phyloP scores from a whole-genome alignment of 352 stramenopile genomes.

The Phytophthora idaei region DNA sequence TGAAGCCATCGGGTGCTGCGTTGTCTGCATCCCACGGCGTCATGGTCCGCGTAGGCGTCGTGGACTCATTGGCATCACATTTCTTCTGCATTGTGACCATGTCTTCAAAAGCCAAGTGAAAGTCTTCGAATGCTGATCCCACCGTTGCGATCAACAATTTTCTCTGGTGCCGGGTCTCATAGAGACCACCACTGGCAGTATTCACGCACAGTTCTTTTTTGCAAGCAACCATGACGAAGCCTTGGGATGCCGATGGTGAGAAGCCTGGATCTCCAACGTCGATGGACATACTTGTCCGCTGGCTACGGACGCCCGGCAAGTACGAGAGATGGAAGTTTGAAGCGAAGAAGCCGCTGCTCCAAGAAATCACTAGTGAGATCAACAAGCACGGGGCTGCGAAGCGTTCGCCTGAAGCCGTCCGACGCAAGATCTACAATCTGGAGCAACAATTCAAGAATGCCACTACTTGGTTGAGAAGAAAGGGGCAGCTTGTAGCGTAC shows the following conservation, averaged over 20 bases:
- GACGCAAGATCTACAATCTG: constrained; percentile 4
- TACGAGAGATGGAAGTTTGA: constrained; percentile 13
- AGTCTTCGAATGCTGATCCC: background rate
- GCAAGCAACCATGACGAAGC: background rate
- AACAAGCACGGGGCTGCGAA: constrained; percentile 2
- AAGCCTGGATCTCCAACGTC: constrained; percentile 14
- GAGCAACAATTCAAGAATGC: constrained; percentile 8
- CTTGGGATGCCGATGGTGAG: constrained; percentile 13
- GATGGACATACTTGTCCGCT: constrained; percentile 14
- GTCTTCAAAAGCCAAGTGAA: background rate
- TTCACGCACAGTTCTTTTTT: background rate
- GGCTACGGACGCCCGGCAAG: constrained; percentile 14
- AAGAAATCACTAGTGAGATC: constrained; percentile 10
- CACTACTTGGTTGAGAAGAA: constrained; percentile 4
- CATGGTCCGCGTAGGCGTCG: background rate
- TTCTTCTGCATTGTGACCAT: background rate
- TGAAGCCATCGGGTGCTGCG: constrained; percentile 6
- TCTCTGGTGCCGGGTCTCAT: constrained; percentile 19
- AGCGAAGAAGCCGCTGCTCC: background rate
- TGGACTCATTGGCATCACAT: background rate
- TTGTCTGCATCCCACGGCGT: constrained; percentile 27
- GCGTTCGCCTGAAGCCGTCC: constrained; percentile 3
- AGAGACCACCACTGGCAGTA: background rate
- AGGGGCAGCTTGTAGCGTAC: constrained; percentile 2
- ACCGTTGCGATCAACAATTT: background rate